These are phyloP conservation scores for Podila verticillata DNA, from an alignment of 192 early-diverging fungal genomes.

Conservation along the genomic window DNA sequence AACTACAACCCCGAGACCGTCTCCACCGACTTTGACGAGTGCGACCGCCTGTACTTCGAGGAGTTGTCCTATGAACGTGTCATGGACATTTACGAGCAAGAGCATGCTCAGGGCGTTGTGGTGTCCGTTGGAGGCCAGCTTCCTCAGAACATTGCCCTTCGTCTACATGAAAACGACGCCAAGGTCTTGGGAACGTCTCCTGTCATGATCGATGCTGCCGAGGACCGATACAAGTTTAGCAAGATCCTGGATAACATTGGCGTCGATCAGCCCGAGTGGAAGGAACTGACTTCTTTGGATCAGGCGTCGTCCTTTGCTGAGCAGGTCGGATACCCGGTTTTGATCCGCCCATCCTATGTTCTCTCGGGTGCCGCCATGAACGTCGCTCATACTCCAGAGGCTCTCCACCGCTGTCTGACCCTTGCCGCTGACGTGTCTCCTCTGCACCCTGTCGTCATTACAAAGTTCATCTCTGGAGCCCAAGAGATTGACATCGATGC, in stretches of 20 bases:
- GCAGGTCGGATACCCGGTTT: conserved; percentile 89
- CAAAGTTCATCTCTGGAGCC: conserved; percentile 94
- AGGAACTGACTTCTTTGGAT: conserved; percentile 85
- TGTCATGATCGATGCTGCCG: conserved; percentile 90
- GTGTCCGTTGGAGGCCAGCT: conserved; percentile 96
- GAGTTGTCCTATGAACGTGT: conserved; percentile 94
- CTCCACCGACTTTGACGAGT: conserved; percentile 98
- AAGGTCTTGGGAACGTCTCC: conserved; percentile 94
- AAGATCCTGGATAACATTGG: conserved; percentile 89
- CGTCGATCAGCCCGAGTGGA: conserved; percentile 97
- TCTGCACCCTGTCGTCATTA: conserved; percentile 96
- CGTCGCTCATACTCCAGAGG: conserved; percentile 83
- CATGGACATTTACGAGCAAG: conserved; percentile 93
- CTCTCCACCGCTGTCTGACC: conserved; percentile 76
- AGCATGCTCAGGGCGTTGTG: conserved; percentile 84
- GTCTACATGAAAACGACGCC: conserved; percentile 75
- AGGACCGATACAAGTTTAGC: conserved; percentile 97
- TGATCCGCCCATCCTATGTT: conserved; percentile 96
- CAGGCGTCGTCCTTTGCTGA: conserved; percentile 90
- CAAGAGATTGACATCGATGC: conserved; percentile 97
- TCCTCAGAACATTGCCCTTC: conserved; percentile 96
- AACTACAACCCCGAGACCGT: conserved; percentile 99
- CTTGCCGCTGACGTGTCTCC: conserved; percentile 90
- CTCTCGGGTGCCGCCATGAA: conserved; percentile 99
- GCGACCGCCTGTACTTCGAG: conserved; percentile 98